Conservation (phyloP, 2,329 filamentous ascomycete genomes). For the Cercospora janseana region DNA sequence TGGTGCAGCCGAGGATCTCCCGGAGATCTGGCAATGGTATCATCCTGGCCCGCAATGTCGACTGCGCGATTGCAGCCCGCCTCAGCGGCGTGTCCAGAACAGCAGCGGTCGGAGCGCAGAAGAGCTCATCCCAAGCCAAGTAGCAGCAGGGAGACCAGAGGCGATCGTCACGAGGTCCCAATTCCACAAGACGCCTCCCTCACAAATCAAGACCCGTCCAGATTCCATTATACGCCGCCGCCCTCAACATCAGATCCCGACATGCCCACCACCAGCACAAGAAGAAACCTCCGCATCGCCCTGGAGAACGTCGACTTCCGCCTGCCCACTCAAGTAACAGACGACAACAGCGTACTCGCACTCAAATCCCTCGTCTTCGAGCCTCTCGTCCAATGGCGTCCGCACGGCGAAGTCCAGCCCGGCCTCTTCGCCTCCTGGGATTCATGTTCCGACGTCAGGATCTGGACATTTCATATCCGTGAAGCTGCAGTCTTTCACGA, state of each 20-base stretch:
- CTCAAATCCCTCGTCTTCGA: constrained; percentile 15
- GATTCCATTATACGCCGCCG: neutral
- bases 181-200: no score
- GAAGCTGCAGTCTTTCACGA: constrained; percentile 10
- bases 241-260: neutral
- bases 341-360: constrained; percentile 18
- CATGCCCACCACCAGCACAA: constrained; percentile 9
- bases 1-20: constrained; percentile 2
- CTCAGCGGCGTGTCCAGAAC: neutral
- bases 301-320: constrained; percentile 18
- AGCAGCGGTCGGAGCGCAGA: no score
- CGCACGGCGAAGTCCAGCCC: constrained; percentile 11
- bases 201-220: no score
- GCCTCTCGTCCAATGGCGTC: constrained; percentile 13
- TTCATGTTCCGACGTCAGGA: constrained; percentile 4
- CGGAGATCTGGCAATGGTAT: constrained; percentile 5
- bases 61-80: neutral
- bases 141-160: no score
- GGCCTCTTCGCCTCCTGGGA: constrained; percentile 14
- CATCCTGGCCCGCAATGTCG: constrained; percentile 5
- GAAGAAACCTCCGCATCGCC: constrained; percentile 12
- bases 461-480: constrained; percentile 14
- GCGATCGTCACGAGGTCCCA: no score
- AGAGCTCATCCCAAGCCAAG: no score
- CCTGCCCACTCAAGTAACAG: constrained; percentile 16